A percentile compares a stretch with the other conserved stretches of the same genome.
Evolutionary conservation across 352 stramenopile species (phyloP).

Genomic region (Pythium insidiosum): DNA sequence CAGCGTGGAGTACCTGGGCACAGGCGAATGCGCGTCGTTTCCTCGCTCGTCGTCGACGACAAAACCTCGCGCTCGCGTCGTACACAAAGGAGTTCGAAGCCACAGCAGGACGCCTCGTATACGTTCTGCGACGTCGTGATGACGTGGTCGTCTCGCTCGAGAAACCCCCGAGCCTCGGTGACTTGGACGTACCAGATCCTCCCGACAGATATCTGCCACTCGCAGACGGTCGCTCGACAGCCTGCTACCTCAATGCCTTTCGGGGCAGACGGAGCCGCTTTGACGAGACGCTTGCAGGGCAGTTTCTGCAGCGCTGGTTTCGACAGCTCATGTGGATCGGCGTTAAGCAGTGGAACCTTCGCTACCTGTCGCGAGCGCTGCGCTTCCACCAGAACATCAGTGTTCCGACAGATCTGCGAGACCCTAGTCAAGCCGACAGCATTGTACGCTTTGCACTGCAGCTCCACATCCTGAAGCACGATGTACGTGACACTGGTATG

Average conservation of each 20-base stretch:
- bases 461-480: slow-evolving; percentile 38
- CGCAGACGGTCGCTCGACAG: neutral
- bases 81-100: slow-evolving; percentile 45
- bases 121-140: slow-evolving; percentile 13
- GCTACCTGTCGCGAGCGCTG: slow-evolving; percentile 22
- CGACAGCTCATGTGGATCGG: slow-evolving; percentile 41
- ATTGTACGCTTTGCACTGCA: slow-evolving; percentile 35
- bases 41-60: slow-evolving; percentile 22
- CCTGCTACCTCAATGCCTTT: slow-evolving; percentile 32
- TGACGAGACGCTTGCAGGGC: slow-evolving; percentile 23
- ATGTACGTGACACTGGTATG: slow-evolving; percentile 18
- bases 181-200: slow-evolving; percentile 31
- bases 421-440: slow-evolving; percentile 13
- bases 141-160: slow-evolving; percentile 4
- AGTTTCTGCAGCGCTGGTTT: slow-evolving; percentile 43
- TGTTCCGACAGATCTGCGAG: slow-evolving; percentile 1
- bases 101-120: slow-evolving; percentile 19
- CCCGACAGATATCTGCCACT: slow-evolving; percentile 29
- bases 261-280: slow-evolving; percentile 31
- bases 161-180: slow-evolving; percentile 42
- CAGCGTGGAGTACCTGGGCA: no score
- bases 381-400: slow-evolving; percentile 24
- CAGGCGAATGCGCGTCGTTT: slow-evolving; percentile 26
- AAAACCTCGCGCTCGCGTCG: slow-evolving; percentile 26
- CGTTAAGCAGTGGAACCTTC: slow-evolving; percentile 32